Evolutionary conservation across 805 yeast species (phyloP).

Genomic region (Candida krabiensis): DNA sequence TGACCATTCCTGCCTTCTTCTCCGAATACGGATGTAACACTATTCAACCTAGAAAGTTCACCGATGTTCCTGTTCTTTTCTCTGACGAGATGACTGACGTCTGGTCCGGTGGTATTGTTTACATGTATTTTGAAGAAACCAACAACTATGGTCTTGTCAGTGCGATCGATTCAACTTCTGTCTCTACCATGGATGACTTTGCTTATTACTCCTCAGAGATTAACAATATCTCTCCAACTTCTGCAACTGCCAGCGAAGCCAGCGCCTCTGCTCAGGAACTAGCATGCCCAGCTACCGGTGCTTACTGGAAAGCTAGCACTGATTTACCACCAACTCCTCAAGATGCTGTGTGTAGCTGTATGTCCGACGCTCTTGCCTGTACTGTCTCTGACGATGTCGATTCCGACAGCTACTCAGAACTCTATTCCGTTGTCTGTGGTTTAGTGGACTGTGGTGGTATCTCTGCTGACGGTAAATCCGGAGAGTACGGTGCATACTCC

Average conservation of each 20-base stretch:
- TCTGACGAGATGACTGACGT: conserved; percentile 71
- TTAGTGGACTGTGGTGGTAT: conserved; percentile 58
- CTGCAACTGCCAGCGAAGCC: conserved; percentile 40
- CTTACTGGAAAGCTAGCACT: conserved; percentile 67
- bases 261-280: conserved; percentile 44
- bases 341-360: conserved; percentile 61
- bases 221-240: conserved; percentile 52
- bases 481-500: conserved; percentile 71
- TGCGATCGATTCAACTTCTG: conserved; percentile 44
- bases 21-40: conserved; percentile 82
- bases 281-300: conserved; percentile 59
- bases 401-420: conserved; percentile 54
- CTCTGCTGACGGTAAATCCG: conserved; percentile 58
- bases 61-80: conserved; percentile 67
- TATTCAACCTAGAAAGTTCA: conserved; percentile 68
- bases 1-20: conserved; percentile 74
- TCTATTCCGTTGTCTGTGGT: conserved; percentile 61
- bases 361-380: conserved; percentile 55
- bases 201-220: conserved; percentile 62
- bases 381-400: conserved; percentile 57
- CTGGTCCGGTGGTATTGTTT: conserved; percentile 90
- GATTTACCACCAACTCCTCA: conserved; percentile 80
- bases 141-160: conserved; percentile 76
- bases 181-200: conserved; percentile 63
- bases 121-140: conserved; percentile 78